Percentiles rank a stretch among this genome's conserved stretches.
These are phyloP conservation scores for Globisporangium parvum DNA, from an alignment of 352 stramenopile species.

Conservation along the genomic window DNA sequence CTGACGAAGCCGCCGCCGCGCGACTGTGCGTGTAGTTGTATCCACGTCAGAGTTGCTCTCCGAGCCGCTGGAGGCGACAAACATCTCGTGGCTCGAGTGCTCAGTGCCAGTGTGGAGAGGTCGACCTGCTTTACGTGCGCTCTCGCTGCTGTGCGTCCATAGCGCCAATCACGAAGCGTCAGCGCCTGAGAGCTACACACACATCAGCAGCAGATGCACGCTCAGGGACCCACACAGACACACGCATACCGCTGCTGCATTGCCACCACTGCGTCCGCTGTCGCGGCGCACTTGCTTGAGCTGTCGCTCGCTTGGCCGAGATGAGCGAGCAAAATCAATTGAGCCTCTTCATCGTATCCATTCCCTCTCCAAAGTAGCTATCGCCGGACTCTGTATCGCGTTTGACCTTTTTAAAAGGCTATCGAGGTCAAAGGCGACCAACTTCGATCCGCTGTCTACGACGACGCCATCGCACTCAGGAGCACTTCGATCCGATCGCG, in stretches of 20 bases:
- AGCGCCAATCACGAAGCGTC: neutral
- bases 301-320: no score
- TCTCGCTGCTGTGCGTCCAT: neutral
- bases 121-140: neutral
- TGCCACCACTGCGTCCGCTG: no score
- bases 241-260: conserved; percentile 7
- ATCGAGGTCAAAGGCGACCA: no score
- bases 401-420: no score
- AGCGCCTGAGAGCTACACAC: neutral
- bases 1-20: conserved; percentile 6
- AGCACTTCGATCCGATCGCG: conserved; percentile 56
- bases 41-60: neutral
- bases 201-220: neutral
- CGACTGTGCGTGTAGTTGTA: neutral
- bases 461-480: conserved; percentile 24
- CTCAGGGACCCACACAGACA: neutral
- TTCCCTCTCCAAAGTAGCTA: neutral
- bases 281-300: no score
- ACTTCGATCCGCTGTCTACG: neutral
- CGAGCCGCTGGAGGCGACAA: conserved; percentile 7
- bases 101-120: no score
- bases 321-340: no score
- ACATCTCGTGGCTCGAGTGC: neutral
- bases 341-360: no score
- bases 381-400: neutral